Evolutionary conservation across 148 eudicot species (phyloP).

Genomic region (Polygonum maritimum): DNA sequence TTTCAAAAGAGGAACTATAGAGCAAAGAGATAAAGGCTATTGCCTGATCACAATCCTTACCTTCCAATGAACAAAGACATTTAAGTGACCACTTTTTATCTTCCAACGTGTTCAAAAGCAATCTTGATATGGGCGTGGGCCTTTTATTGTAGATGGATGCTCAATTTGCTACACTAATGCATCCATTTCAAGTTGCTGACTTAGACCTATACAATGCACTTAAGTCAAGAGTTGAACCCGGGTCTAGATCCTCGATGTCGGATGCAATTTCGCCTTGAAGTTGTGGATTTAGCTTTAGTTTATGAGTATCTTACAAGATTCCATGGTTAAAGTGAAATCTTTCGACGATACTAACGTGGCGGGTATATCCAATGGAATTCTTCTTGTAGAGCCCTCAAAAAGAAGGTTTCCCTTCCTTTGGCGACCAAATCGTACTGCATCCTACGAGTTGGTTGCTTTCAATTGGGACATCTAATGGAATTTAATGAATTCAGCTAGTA

Average conservation of each 20-base stretch:
- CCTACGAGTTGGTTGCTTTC: neutral
- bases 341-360: neutral
- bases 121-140: neutral
- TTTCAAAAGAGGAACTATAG: neutral
- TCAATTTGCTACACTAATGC: neutral
- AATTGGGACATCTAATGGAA: neutral
- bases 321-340: neutral
- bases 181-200: neutral
- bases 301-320: neutral
- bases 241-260: neutral
- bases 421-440: neutral
- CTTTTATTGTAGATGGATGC: neutral
- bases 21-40: neutral
- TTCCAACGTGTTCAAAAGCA: neutral
- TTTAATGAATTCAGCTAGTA: neutral
- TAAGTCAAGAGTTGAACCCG: neutral
- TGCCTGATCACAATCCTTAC: neutral
- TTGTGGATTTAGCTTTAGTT: neutral
- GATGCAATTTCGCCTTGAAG: neutral
- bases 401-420: neutral
- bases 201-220: neutral
- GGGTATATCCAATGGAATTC: neutral
- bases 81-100: constrained; percentile 8
- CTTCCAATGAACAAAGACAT: neutral
- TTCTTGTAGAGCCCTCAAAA: neutral